Conservation (phyloP, 441 rosid genomes). For the Gossypium gossypioides region DNA sequence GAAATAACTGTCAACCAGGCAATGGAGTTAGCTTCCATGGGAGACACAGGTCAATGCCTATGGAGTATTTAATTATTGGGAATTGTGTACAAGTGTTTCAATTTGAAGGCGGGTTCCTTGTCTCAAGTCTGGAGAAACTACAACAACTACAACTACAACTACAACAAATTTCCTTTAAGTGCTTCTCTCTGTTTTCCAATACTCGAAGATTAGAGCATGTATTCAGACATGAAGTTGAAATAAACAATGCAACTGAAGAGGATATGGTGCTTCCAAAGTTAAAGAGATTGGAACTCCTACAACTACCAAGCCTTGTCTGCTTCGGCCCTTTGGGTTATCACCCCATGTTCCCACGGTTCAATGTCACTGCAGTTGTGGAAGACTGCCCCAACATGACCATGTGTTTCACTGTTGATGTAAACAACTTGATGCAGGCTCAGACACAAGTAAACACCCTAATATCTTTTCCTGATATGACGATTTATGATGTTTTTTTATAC, state of each 20-base stretch:
- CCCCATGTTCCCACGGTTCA: not conserved
- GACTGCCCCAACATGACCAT: not conserved
- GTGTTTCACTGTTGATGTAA: not conserved
- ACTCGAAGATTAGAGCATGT: not conserved
- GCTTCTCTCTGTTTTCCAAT: too few species aligned
- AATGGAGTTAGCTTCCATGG: not conserved
- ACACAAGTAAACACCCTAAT: not conserved
- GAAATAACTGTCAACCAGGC: not conserved
- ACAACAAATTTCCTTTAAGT: too few species aligned
- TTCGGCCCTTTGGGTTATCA: not conserved
- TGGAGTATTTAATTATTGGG: not conserved
- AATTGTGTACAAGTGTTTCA: not conserved
- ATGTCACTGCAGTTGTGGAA: not conserved
- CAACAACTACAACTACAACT: too few species aligned
- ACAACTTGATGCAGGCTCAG: not conserved
- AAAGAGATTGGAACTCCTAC: rapidly evolving
- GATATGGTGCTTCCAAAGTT: not conserved
- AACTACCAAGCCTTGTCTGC: not conserved
- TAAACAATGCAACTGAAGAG: not conserved
- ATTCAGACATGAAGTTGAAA: not conserved
- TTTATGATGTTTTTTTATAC: not conserved
- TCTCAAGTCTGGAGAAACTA: too few species aligned
- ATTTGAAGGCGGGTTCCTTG: too few species aligned
- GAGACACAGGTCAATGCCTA: not conserved
- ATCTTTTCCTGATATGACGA: not conserved